These are phyloP conservation scores for Paramecium primaurelia DNA, from an alignment of 73 alveolate genomes.

Conservation along the genomic window DNA sequence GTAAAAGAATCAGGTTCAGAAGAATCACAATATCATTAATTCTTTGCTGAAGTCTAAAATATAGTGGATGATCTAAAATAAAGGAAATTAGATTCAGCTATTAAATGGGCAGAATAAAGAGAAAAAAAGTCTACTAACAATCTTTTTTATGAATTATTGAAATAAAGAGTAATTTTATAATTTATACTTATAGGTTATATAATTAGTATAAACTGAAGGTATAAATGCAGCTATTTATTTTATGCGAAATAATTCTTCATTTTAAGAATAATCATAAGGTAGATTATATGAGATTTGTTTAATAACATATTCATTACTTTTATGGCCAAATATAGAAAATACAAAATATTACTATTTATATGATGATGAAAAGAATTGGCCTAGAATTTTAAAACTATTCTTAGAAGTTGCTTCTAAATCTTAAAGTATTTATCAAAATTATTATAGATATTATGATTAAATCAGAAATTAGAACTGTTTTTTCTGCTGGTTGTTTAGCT, in stretches of 20 bases:
- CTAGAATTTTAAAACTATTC: neutral
- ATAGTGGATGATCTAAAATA: neutral
- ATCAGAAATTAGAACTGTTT: neutral
- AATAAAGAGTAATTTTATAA: neutral
- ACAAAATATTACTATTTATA: neutral
- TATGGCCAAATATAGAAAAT: neutral
- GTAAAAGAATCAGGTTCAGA: neutral
- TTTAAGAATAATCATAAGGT: neutral
- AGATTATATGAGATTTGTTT: neutral
- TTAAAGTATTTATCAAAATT: neutral
- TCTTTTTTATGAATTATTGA: neutral
- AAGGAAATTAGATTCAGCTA: neutral
- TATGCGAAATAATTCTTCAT: neutral
- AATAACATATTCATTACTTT: neutral
- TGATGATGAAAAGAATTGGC: neutral
- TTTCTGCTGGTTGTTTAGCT: conserved; percentile 28
- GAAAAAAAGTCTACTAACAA: neutral
- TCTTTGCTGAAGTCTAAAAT: neutral
- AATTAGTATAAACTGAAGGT: neutral
- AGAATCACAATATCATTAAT: neutral
- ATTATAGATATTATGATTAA: neutral
- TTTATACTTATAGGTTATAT: neutral
- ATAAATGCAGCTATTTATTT: neutral
- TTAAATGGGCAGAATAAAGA: conserved; percentile 14
- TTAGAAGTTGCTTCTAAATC: neutral